Base-by-base conservation (phyloP, 768 basidiomycete genomes). In the Lentinula edodes region DNA sequence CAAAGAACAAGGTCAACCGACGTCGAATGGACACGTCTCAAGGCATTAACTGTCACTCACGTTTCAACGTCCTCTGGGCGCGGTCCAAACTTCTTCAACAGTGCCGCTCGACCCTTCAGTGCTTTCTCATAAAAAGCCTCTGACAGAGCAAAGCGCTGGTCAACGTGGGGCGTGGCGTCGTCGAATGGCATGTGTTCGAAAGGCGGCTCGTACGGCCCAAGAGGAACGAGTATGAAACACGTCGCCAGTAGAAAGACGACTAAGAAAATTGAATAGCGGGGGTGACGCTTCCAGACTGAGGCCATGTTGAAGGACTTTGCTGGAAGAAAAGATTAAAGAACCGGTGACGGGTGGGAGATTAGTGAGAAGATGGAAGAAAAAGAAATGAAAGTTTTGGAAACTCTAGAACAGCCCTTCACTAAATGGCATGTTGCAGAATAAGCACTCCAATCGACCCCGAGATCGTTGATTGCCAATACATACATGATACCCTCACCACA, bases 231-330 rank as follows among this genome's bases (percentile, higher is more conserved):
- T 36, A 54, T 13, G 16, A 54, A 54, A 18, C 35, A 54, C 6
- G 38, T 54, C 16, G 53, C 35, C 36, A 54, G 34, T 38, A 54
- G 53, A 54, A 54, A n/a, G 53, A 54, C 35, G 36, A 54, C 18
- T 54, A 54, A 20, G 35, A 54, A 13, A 20, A 54, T 54, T 38
- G 53, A 39, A 20, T 54, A 54, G 38, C 53, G 53, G 9, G 53
- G 53, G 38, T 54, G 53, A 23, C 53, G 53, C 18, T 54, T 54
- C 53, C 53, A 54, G 16, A 54, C 38, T 54, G 53, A 38, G 34
- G 36, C 53, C 53, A 54, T 54, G 53, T 54, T 54, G 53, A 54
- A 54, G 53, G 51, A 35, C 51, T 34, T 6, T 20, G 51, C 15
- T 36, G 34, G 34, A 16, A 35, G 51, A 18, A 28, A 23, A 35